Evolutionary conservation across 1,284 basidiomycete species (phyloP).

Genomic region (Boletellus sp.): DNA sequence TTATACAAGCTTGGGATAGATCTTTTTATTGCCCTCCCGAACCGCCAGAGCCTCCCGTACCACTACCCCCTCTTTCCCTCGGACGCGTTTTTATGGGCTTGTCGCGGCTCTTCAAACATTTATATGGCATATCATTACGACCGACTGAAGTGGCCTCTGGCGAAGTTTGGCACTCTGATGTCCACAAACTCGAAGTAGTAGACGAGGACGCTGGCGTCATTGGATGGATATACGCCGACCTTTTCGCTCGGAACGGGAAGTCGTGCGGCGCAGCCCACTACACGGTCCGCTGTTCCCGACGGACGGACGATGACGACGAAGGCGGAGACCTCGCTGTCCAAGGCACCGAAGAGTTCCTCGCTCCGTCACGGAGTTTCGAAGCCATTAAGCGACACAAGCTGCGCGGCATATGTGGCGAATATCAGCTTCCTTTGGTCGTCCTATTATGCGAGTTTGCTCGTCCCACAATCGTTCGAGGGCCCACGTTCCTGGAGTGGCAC

Average conservation of each 20-base stretch:
- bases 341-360: constrained; percentile 37
- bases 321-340: constrained; percentile 56
- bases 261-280: constrained; percentile 93
- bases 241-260: constrained; percentile 85
- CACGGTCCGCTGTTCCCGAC: constrained; percentile 90
- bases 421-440: constrained; percentile 90
- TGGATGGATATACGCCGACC: constrained; percentile 93
- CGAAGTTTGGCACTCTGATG: constrained; percentile 86
- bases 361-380: constrained; percentile 59
- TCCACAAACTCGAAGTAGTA: constrained; percentile 90
- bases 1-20: constrained; percentile 88
- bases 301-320: constrained; percentile 88
- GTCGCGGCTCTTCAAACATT: constrained; percentile 76
- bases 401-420: constrained; percentile 63
- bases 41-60: constrained; percentile 63
- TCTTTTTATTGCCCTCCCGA: constrained; percentile 85
- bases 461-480: constrained; percentile 58
- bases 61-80: constrained; percentile 71
- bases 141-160: constrained; percentile 66
- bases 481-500: constrained; percentile 85
- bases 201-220: constrained; percentile 84
- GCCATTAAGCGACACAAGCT: constrained; percentile 53
- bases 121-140: constrained; percentile 87
- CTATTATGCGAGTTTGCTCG: constrained; percentile 85
- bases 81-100: constrained; percentile 87